phyloP scores from a whole-genome alignment of 805 yeast species.

The Starmera quercuum region DNA sequence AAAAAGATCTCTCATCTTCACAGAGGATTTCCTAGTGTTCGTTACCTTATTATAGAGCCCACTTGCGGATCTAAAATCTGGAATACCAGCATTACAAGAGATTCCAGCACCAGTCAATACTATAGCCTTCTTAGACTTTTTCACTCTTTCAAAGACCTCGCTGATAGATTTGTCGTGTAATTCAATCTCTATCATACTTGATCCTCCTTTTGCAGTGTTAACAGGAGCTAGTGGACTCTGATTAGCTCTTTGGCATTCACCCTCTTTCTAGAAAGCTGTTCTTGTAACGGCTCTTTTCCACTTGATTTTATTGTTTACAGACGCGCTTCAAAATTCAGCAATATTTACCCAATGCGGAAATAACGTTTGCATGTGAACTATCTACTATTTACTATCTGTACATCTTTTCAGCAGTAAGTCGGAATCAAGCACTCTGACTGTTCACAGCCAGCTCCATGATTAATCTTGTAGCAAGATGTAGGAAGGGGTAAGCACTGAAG shows the following conservation, averaged over 20 bases:
- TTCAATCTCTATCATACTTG: conserved; percentile 77
- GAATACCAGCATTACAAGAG: conserved; percentile 83
- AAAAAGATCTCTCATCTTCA: conserved; percentile 72
- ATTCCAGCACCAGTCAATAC: conserved; percentile 93
- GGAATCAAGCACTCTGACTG: conserved; percentile 48
- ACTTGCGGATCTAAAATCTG: conserved; percentile 84
- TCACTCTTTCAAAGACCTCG: conserved; percentile 47
- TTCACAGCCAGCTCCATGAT: conserved; percentile 97
- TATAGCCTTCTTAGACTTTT: conserved; percentile 51
- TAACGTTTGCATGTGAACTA: too few species aligned
- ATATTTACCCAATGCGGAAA: too few species aligned
- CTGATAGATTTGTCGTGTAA: conserved; percentile 94
- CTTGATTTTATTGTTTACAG: too few species aligned
- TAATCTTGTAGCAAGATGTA: conserved; percentile 84
- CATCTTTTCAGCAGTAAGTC: too few species aligned
- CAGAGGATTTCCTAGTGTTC: conserved; percentile 56
- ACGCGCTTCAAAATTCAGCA: too few species aligned
- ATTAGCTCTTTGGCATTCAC: too few species aligned
- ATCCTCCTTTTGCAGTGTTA: conserved; percentile 52
- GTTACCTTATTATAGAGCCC: conserved; percentile 72
- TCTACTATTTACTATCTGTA: too few species aligned
- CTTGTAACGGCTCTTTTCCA: too few species aligned
- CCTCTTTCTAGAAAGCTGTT: too few species aligned
- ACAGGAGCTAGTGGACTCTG: too few species aligned
- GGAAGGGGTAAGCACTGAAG: conserved; percentile 92